Evolutionary conservation across 441 rosid genomes (phyloP).

Genomic region (Biscutella laevigata): DNA sequence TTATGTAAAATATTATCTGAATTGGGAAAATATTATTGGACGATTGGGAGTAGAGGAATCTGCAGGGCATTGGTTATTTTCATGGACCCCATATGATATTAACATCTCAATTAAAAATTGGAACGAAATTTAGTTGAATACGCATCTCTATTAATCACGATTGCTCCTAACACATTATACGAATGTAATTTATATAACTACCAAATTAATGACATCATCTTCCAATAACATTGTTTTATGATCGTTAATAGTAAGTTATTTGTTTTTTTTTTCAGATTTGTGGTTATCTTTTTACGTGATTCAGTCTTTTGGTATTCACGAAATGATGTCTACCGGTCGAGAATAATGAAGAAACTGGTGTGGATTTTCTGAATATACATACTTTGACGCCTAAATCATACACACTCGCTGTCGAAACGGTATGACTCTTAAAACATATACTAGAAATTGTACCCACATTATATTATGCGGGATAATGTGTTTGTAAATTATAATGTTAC

Average conservation of each 20-base stretch:
- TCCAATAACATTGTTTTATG: neutral
- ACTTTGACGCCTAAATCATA: too few species aligned
- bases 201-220: neutral
- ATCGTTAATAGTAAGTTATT: neutral
- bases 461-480: too few species aligned
- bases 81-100: too few species aligned
- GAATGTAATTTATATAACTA: neutral
- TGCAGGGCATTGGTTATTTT: conserved; percentile 20
- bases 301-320: neutral
- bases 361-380: too few species aligned
- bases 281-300: neutral
- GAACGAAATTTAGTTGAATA: conserved; percentile 21
- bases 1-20: conserved; percentile 6
- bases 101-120: too few species aligned
- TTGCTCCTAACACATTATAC: neutral
- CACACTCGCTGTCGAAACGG: too few species aligned
- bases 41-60: conserved; percentile 13
- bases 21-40: conserved; percentile 12
- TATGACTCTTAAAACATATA: too few species aligned
- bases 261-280: neutral
- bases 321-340: too few species aligned
- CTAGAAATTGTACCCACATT: too few species aligned
- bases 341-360: too few species aligned
- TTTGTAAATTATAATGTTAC: too few species aligned
- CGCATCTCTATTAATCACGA: conserved; percentile 10